Base-by-base conservation (phyloP, 306 rosid species). In the Trifolium repens region DNA sequence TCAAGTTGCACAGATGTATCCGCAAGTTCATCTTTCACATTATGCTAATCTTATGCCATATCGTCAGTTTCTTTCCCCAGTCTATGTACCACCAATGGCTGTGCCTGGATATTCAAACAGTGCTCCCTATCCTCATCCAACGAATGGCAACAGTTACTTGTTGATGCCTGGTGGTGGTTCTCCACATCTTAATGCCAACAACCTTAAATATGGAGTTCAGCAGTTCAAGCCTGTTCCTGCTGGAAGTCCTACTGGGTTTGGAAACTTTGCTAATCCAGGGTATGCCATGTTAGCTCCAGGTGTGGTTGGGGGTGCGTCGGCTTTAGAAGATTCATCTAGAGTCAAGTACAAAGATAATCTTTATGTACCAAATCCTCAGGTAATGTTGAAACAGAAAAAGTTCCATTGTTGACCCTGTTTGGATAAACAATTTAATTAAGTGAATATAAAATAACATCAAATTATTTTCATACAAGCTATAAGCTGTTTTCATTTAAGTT, bases 81-180 rank as follows among this genome's bases (percentile, higher is more conserved):
- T 96, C 67, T 96, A 92, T 64, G 99, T 90, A 78, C 97, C 99
- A n/a, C 98, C 98, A 6, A 89, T 96, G 96, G 93, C 93, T 46
- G 80, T 96, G 90, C 99, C 97, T 19, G 97, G 98, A 53, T 96
- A 90, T 80, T 89, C 99, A 37, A 89, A 82, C 80, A 91, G 79
- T 67, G 82, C 96, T 84, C 89, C 97, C 22, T 94, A 94, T 83
- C 92, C 98, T 72, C 99, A 90, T 81, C 92, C 97, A 43, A 75
- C 97, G 54, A 92, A 86, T 76, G 98, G 96, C 47, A 96, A 68
- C 89, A 88, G 93, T 73, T 96, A 88, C 84, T 8, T 96, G 85
- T 80, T 96, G 88, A 96, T 96, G 98, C 96, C 98, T 15, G 97
- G 97, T 49, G 98, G 96, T 35, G 85, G 91, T 57, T 88, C 98